phyloP scores from a whole-genome alignment of 208 protist genomes.

The Crithidia expoeki region DNA sequence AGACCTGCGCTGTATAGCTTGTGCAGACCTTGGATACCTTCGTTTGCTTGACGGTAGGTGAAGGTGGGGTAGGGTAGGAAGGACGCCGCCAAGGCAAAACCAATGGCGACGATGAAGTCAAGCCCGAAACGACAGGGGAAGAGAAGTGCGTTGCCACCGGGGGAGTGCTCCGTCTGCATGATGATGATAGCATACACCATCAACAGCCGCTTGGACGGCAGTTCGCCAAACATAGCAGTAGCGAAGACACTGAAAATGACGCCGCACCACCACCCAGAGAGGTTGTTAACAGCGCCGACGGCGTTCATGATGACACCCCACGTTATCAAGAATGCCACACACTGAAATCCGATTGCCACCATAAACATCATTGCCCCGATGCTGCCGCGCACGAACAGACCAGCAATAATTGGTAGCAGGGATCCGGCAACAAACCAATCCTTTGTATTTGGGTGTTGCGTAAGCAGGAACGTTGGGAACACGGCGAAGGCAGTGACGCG shows the following conservation, averaged over 20 bases:
- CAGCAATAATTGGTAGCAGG: slow-evolving; percentile 42
- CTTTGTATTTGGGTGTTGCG: slow-evolving; percentile 35
- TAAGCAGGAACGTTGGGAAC: slow-evolving; percentile 48
- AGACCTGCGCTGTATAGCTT: slow-evolving; percentile 53
- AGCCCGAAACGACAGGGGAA: slow-evolving; percentile 39
- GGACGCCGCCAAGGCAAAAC: slow-evolving; percentile 36
- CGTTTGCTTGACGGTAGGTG: slow-evolving; percentile 34
- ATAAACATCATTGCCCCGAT: slow-evolving; percentile 51
- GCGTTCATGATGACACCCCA: slow-evolving; percentile 60
- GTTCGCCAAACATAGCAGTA: slow-evolving; percentile 53
- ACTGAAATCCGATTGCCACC: slow-evolving; percentile 36
- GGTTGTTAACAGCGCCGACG: slow-evolving; percentile 36
- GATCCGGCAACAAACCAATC: slow-evolving; percentile 35
- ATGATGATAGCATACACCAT: slow-evolving; percentile 65
- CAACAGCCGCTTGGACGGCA: slow-evolving; percentile 49
- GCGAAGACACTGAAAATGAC: slow-evolving; percentile 46
- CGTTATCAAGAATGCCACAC: slow-evolving; percentile 27
- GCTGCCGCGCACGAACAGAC: slow-evolving; percentile 35
- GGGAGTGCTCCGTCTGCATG: slow-evolving; percentile 62
- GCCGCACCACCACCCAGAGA: slow-evolving; percentile 65
- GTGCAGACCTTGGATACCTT: slow-evolving; percentile 43
- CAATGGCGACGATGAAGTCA: slow-evolving; percentile 52
- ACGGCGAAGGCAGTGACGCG: slow-evolving; percentile 51
- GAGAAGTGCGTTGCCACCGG: slow-evolving; percentile 27
- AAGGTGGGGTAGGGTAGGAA: slow-evolving; percentile 62